Conservation (phyloP, 108 stramenopile species). For the Skeletonema potamos region DNA sequence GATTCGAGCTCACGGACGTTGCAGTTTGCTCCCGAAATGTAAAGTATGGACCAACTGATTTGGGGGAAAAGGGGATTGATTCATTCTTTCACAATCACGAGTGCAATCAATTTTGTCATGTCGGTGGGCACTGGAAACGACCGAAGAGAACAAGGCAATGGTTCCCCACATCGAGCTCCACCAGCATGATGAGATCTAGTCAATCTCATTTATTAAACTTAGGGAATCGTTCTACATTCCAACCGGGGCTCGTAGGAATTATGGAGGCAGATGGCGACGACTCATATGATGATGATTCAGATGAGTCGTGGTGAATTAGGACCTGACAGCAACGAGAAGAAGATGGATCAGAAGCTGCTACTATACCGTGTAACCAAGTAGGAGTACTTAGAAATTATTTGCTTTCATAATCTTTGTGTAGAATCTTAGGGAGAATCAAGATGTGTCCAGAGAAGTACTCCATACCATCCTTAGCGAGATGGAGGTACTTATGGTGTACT, state of each 20-base stretch:
- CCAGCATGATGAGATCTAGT: conserved; percentile 55
- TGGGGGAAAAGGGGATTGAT: conserved; percentile 76
- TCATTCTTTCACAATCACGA: conserved; percentile 72
- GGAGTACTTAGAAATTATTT: no score
- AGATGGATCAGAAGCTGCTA: no score
- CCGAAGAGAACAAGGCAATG: conserved; percentile 41
- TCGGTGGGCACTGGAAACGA: conserved; percentile 44
- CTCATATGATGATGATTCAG: conserved; percentile 30
- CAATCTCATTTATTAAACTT: conserved; percentile 36
- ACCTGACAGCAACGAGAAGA: neutral
- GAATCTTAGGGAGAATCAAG: no score
- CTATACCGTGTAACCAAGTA: no score
- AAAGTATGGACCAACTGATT: conserved; percentile 64
- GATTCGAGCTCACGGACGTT: conserved; percentile 71
- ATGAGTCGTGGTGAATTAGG: conserved; percentile 1
- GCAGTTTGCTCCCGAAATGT: conserved; percentile 57
- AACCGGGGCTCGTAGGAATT: conserved; percentile 38
- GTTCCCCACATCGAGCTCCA: conserved; percentile 50
- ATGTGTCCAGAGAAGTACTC: no score
- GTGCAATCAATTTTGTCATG: conserved; percentile 64
- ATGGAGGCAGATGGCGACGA: conserved; percentile 22
- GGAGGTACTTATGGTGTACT: no score
- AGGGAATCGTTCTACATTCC: conserved; percentile 37
- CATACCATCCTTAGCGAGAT: no score
- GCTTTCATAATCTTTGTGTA: no score